A percentile compares a stretch with the other conserved stretches of the same genome.
These are phyloP conservation scores for Huntiella moniliformis DNA, from an alignment of 2,329 filamentous ascomycete species.

Conservation along the genomic window DNA sequence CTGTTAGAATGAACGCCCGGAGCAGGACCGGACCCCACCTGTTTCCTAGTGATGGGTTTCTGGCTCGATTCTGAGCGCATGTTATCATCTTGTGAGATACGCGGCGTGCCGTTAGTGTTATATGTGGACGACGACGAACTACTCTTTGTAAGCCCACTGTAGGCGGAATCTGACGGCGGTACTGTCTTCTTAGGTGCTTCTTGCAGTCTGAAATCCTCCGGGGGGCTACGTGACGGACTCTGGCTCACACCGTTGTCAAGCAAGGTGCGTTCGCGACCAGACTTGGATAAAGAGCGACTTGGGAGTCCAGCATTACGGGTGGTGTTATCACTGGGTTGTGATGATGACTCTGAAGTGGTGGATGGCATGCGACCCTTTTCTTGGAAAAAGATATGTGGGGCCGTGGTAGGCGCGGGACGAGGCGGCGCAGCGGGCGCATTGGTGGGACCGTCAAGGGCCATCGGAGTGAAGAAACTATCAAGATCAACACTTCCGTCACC, in stretches of 20 bases:
- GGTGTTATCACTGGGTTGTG: conserved; percentile 5
- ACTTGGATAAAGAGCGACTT: conserved; percentile 30
- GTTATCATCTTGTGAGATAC: conserved; percentile 4
- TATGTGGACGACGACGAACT: conserved; percentile 7
- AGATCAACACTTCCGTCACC: conserved; percentile 33
- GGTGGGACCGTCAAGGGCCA: conserved; percentile 48
- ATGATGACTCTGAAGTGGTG: conserved; percentile 6
- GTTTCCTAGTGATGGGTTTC: conserved; percentile 45
- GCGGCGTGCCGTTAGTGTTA: conserved; percentile 2
- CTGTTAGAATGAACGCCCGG: conserved; percentile 19
- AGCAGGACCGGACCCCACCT: conserved; percentile 27
- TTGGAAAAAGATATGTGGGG: conserved; percentile 83
- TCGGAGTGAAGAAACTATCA: conserved; percentile 58
- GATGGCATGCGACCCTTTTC: conserved; percentile 50
- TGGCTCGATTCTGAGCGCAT: conserved; percentile 1
- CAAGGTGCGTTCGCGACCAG: conserved; percentile 18
- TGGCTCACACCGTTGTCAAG: conserved; percentile 14
- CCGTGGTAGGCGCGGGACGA: conserved; percentile 33
- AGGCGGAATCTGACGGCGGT: conserved; percentile 16
- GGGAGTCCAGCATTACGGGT: conserved; percentile 14
- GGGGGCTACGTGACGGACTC: conserved; percentile 17
- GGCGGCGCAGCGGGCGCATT: conserved; percentile 38
- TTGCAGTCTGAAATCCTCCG: conserved; percentile 57
- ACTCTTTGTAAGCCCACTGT: conserved; percentile 8
- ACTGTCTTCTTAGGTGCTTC: conserved; percentile 48